Conservation (phyloP, 345 rosid genomes). For the Bruguiera sexangula region DNA sequence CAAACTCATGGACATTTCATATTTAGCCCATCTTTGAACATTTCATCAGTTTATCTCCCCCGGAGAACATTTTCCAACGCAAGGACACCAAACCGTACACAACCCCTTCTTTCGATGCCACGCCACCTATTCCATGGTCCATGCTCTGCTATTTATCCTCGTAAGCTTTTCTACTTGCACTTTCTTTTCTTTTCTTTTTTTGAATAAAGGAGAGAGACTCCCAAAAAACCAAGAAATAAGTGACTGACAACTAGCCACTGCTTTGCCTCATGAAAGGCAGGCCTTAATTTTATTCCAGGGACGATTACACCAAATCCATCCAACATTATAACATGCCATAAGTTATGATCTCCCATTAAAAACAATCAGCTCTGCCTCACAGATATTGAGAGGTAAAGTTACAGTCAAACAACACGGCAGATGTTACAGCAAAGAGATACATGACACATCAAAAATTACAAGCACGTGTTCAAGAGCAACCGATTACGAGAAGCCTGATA, state of each 20-base stretch:
- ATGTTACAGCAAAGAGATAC: background rate
- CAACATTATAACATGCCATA: background rate
- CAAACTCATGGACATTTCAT: background rate
- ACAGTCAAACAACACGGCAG: background rate
- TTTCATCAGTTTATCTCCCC: background rate
- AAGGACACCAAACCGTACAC: constrained; percentile 15
- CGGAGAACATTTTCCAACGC: constrained; percentile 1
- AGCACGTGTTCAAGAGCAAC: background rate
- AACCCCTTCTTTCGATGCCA: constrained; percentile 2
- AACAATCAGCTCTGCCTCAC: background rate
- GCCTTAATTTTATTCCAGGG: too few species aligned
- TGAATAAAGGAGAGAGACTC: too few species aligned
- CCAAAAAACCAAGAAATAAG: too few species aligned
- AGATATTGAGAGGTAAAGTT: background rate
- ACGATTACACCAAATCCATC: too few species aligned
- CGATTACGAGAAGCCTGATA: background rate
- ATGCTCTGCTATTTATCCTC: too few species aligned
- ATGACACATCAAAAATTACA: background rate
- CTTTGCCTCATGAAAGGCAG: too few species aligned
- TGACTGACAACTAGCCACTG: too few species aligned
- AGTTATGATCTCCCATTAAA: background rate
- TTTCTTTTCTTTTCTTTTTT: too few species aligned
- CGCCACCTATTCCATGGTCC: background rate
- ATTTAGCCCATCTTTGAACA: background rate
- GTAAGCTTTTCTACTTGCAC: too few species aligned